Base-by-base conservation (phyloP, 2,329 filamentous ascomycete species). In the Emergomyces pasteurianus region DNA sequence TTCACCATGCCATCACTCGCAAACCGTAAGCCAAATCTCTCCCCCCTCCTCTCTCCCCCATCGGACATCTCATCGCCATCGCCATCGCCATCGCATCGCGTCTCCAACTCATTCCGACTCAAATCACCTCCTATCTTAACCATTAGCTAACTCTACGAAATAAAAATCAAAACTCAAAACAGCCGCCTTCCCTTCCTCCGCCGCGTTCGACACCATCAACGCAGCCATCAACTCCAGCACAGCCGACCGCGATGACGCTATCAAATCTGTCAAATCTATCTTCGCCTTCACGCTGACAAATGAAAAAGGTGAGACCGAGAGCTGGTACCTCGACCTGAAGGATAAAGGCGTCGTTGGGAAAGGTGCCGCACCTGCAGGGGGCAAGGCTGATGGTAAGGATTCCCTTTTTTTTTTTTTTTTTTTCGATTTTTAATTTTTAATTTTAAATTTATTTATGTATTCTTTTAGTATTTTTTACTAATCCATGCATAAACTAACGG, bases 321-420 rank as follows among this genome's bases (percentile, higher is more conserved):
- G 85, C 78, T 99, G 94, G 94, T 85, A 95, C 79, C 89, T 99
- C 68, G 94, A 99, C 75, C 85, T 99, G 64, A 96, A 96, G 82
- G 83, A 95, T 71, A 88, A 86, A 64, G 94, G 94, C 65, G 83
- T 82, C 60, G 92, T 96, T 49, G 88, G 83, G 69, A 87, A 88
- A 72, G 94, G 94, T 60, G 73, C 83, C 31, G 82, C 82, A 38
- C 84, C 85, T 14, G 74, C 75, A 60, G 88, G 87, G 68, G 83
- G 83, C 67, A 96, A 96, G 80, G 86, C 92, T 47, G 90, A 86
- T 73, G 89, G 90, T 95, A 74, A 71, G 84, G 76, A 43, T 18
- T 47, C 34, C 42, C 28, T 53, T 36, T 26, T 23, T 53, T 40
- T 47, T 14, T 53, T 1, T 14, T 40, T 31, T 28, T 50, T n/a